phyloP scores from a whole-genome alignment of 352 stramenopile genomes.

The Phytophthora uliginosa region DNA sequence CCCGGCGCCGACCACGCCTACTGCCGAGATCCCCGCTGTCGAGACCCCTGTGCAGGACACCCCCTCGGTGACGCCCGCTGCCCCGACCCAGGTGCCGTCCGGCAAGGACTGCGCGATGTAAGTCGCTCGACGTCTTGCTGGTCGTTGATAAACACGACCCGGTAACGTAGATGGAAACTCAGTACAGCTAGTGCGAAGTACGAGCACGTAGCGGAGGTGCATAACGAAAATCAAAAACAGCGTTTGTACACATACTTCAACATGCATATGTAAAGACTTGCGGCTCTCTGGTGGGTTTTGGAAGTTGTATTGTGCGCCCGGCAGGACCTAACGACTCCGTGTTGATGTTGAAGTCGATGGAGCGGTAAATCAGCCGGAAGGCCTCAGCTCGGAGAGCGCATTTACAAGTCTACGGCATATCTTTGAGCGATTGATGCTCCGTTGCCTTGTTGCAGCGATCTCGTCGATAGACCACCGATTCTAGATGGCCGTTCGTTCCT shows the following conservation, averaged over 20 bases:
- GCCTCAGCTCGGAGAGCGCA: not conserved
- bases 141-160: constrained; percentile 31
- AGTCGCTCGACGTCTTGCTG: constrained; percentile 7
- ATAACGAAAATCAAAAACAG: constrained; percentile 38
- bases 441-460: not conserved
- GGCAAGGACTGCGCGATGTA: constrained; percentile 43
- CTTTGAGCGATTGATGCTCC: not conserved
- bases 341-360: not conserved
- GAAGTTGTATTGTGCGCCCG: not conserved
- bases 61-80: constrained; percentile 23
- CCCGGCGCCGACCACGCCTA: constrained; percentile 1
- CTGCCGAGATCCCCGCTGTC: constrained; percentile 9
- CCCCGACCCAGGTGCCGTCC: constrained; percentile 18
- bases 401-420: not conserved
- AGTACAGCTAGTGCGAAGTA: constrained; percentile 16
- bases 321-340: not conserved
- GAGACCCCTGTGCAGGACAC: constrained; percentile 11
- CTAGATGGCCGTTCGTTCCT: not conserved
- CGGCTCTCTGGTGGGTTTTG: not conserved
- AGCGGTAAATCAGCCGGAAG: not conserved
- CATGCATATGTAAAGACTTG: not conserved
- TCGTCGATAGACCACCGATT: not conserved
- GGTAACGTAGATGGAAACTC: constrained; percentile 15
- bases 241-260: constrained; percentile 35
- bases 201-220: constrained; percentile 29